A percentile compares a stretch with the other conserved stretches of the same genome.
These are phyloP conservation scores for Coniosporium tulheliwenetii DNA, from an alignment of 2,329 filamentous ascomycete species.

Conservation along the genomic window DNA sequence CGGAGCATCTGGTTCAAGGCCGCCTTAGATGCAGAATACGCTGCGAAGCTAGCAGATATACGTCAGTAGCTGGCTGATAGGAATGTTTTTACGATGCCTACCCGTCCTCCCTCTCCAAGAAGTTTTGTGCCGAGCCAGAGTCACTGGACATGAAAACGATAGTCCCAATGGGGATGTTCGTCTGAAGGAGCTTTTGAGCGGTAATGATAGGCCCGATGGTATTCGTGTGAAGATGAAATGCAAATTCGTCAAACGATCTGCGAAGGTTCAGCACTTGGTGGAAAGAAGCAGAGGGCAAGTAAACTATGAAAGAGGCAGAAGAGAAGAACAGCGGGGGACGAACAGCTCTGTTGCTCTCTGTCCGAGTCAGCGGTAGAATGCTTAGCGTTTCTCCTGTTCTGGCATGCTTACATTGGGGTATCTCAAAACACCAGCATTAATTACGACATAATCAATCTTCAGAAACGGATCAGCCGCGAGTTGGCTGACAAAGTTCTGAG, in stretches of 20 bases:
- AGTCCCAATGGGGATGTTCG: constrained; percentile 30
- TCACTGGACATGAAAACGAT: constrained; percentile 43
- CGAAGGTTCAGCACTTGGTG: not conserved
- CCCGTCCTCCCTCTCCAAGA: constrained; percentile 40
- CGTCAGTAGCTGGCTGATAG: constrained; percentile 1
- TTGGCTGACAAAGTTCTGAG: constrained; percentile 26
- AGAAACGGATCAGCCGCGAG: constrained; percentile 23
- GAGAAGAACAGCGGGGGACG: constrained; percentile 5
- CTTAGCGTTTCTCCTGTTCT: not conserved
- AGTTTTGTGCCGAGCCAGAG: constrained; percentile 34
- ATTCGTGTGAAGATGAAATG: constrained; percentile 40
- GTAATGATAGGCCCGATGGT: constrained; percentile 43
- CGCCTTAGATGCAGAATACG: constrained; percentile 40
- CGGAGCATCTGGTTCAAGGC: constrained; percentile 40
- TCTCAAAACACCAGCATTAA: constrained; percentile 40
- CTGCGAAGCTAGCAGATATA: constrained; percentile 27
- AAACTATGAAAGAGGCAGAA: constrained; percentile 3
- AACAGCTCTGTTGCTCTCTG: constrained; percentile 37
- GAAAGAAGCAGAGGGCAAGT: not conserved
- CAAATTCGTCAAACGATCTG: constrained; percentile 37
- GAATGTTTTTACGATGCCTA: constrained; percentile 4
- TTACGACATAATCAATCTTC: constrained; percentile 36
- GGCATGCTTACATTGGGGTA: constrained; percentile 36
- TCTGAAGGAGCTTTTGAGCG: constrained; percentile 35
- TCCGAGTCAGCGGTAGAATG: constrained; percentile 4